Evolutionary conservation across 257 asterid genomes (phyloP).

Genomic region (Nicotiana attenuata): DNA sequence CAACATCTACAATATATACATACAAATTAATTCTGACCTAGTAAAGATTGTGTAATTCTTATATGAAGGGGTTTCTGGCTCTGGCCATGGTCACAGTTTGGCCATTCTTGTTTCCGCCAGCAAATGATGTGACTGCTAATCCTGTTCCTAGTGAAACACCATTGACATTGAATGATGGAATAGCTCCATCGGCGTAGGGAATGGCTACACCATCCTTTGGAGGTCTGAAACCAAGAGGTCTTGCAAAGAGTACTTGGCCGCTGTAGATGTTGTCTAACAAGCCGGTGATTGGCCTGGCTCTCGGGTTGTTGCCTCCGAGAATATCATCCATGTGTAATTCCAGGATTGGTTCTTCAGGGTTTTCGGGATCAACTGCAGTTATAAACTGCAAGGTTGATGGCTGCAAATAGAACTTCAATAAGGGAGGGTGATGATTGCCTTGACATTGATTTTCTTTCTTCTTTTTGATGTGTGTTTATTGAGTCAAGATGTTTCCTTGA

Average conservation of each 20-base stretch:
- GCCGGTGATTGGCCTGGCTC: conserved; percentile 67
- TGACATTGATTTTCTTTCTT: not conserved
- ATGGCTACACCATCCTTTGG: conserved; percentile 52
- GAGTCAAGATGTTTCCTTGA: not conserved
- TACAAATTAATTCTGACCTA: too few species aligned
- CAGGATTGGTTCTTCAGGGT: too few species aligned
- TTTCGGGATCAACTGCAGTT: too few species aligned
- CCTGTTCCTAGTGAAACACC: conserved; percentile 79
- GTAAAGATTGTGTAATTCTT: too few species aligned
- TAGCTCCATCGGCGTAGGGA: conserved; percentile 70
- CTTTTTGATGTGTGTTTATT: not conserved
- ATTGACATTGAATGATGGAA: conserved; percentile 49
- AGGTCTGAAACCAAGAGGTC: conserved; percentile 57
- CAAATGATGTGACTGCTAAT: conserved; percentile 46
- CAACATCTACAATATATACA: too few species aligned
- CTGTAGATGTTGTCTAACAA: conserved; percentile 70
- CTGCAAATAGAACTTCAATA: too few species aligned
- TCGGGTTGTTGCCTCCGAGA: conserved; percentile 26
- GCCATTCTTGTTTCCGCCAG: conserved; percentile 22
- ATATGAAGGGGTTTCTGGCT: too few species aligned
- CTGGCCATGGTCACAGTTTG: not conserved
- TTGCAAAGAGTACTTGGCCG: conserved; percentile 78
- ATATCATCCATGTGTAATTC: too few species aligned
- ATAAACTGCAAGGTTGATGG: too few species aligned
- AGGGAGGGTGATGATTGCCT: not conserved